Percentiles rank a stretch among this genome's conserved stretches.
phyloP scores from a whole-genome alignment of 2,329 filamentous ascomycete species.

The Stagonosporopsis cucurbitacearum region DNA sequence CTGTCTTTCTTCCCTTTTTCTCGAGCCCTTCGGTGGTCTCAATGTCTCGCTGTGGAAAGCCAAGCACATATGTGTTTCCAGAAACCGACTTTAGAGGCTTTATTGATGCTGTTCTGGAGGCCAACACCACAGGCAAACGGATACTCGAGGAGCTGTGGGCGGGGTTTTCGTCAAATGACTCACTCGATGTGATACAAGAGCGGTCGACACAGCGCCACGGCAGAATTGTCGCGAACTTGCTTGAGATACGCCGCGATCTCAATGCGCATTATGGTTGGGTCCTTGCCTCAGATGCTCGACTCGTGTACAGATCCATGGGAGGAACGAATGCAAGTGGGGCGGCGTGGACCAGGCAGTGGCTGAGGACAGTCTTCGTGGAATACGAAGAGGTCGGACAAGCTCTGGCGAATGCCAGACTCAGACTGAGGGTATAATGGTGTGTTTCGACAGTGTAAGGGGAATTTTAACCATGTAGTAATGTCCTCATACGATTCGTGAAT shows the following conservation, averaged over 20 bases:
- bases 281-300: background rate
- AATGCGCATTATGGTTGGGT: slow-evolving; percentile 10
- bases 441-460: background rate
- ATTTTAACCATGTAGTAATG: background rate
- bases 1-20: background rate
- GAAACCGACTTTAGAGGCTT: slow-evolving; percentile 2
- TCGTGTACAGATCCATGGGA: slow-evolving; percentile 2
- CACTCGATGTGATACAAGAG: background rate
- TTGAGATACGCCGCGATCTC: background rate
- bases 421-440: background rate
- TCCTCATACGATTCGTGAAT: slow-evolving; percentile 6
- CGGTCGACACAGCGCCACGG: background rate
- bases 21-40: background rate
- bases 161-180: background rate
- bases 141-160: background rate
- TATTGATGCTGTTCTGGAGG: background rate
- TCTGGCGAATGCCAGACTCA: background rate
- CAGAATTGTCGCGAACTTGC: background rate
- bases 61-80: background rate
- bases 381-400: background rate
- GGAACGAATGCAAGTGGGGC: background rate
- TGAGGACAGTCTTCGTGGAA: background rate
- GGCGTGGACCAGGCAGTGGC: slow-evolving; percentile 1
- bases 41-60: background rate
- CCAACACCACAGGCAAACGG: background rate